Percentiles rank a stretch among this genome's conserved stretches.
Evolutionary conservation across 495 filamentous ascomycete species (phyloP).

Genomic region (Staphylotrichum longicolle): DNA sequence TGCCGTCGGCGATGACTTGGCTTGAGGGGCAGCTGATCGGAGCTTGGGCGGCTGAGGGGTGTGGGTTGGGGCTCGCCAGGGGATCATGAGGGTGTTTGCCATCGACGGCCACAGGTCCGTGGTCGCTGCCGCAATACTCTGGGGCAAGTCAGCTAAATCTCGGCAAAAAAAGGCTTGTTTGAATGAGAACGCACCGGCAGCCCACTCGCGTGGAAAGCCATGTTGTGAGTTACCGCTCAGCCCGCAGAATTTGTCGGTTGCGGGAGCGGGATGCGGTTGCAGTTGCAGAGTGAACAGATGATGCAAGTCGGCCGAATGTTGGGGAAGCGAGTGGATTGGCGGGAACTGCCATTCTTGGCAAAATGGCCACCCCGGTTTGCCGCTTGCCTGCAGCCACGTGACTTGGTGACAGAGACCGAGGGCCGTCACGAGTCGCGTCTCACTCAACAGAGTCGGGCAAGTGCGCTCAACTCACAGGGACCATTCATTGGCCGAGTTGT

Average conservation of each 20-base stretch:
- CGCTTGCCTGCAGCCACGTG: conserved; percentile 18
- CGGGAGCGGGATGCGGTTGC: conserved; percentile 14
- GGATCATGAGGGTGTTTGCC: conserved; percentile 44
- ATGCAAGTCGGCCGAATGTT: conserved; percentile 22
- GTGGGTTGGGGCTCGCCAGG: conserved; percentile 38
- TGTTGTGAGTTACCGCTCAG: conserved; percentile 26
- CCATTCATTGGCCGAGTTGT: too few relatives aligned
- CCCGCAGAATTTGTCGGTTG: not conserved
- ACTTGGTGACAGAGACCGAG: conserved; percentile 14
- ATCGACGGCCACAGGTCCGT: conserved; percentile 57
- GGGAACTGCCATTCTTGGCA: conserved; percentile 14
- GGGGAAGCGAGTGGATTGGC: conserved; percentile 20
- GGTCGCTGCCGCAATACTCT: conserved; percentile 51
- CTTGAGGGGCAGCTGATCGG: conserved; percentile 8
- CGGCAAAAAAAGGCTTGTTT: not conserved
- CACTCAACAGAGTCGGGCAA: too few relatives aligned
- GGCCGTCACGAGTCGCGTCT: too few relatives aligned
- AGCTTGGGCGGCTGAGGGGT: conserved; percentile 13
- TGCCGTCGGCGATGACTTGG: conserved; percentile 20
- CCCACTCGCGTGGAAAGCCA: conserved; percentile 46
- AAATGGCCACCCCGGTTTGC: conserved; percentile 22
- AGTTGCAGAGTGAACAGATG: conserved; percentile 5
- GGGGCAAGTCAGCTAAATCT: conserved; percentile 12
- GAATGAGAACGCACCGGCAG: conserved; percentile 37
- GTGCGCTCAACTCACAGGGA: too few relatives aligned